phyloP scores from a whole-genome alignment of 2,329 filamentous ascomycete genomes.

The Elsinoe batatas region DNA sequence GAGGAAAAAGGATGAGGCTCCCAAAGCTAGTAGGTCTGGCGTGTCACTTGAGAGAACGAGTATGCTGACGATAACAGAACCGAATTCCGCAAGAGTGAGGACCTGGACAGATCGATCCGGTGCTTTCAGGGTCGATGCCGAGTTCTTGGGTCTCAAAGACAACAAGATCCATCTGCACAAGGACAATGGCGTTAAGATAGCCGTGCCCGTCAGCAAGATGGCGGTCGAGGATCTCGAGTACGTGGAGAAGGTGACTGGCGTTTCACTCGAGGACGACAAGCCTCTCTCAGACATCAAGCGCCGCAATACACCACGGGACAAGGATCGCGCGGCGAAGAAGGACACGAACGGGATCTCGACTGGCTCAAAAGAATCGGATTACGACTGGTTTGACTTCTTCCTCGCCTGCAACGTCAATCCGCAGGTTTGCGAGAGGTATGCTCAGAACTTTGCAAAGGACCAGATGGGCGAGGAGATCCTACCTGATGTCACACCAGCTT shows the following conservation, averaged over 20 bases:
- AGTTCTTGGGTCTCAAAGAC: conserved; percentile 89
- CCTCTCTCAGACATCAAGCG: conserved; percentile 72
- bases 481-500: conserved; percentile 74
- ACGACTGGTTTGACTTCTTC: conserved; percentile 99
- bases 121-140: conserved; percentile 93
- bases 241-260: conserved; percentile 77
- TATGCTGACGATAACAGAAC: conserved; percentile 54
- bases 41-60: too few relatives aligned
- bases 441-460: conserved; percentile 77
- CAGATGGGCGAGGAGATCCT: conserved; percentile 93
- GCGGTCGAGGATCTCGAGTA: conserved; percentile 90
- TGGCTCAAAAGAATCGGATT: conserved; percentile 58
- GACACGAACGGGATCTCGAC: conserved; percentile 29
- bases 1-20: conserved; percentile 56
- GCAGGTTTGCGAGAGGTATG: conserved; percentile 88
- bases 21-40: conserved; percentile 73
- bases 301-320: conserved; percentile 38
- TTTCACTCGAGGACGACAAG: conserved; percentile 85
- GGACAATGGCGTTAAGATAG: conserved; percentile 95
- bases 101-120: conserved; percentile 93
- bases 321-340: conserved; percentile 32
- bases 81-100: conserved; percentile 70
- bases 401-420: conserved; percentile 82
- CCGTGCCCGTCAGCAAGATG: conserved; percentile 92
- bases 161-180: conserved; percentile 98